Evolutionary conservation across 2,329 filamentous ascomycete genomes (phyloP).

Genomic region (Westerdykella ornata): DNA sequence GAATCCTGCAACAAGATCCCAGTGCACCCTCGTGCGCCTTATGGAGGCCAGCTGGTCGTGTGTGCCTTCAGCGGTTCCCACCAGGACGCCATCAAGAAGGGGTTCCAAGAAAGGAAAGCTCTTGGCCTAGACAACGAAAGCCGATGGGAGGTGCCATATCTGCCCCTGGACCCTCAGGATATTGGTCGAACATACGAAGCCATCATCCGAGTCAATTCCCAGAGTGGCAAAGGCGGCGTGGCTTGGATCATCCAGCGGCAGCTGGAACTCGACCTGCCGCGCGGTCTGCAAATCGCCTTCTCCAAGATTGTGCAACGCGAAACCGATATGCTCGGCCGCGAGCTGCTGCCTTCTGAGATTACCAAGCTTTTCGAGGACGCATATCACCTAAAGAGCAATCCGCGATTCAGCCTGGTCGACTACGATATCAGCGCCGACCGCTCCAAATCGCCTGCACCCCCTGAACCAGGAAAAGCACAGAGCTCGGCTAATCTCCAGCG

Average conservation of each 20-base stretch:
- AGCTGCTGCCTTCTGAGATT: constrained; percentile 79
- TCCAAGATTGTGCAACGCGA: constrained; percentile 76
- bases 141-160: constrained; percentile 80
- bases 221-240: constrained; percentile 88
- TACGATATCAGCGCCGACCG: constrained; percentile 87
- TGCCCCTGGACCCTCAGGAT: constrained; percentile 86
- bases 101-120: constrained; percentile 63
- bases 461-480: constrained; percentile 61
- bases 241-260: constrained; percentile 90
- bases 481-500: constrained; percentile 73
- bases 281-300: constrained; percentile 87
- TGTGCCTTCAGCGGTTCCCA: constrained; percentile 88
- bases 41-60: constrained; percentile 85
- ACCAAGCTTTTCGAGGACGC: constrained; percentile 79
- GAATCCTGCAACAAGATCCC: constrained; percentile 94
- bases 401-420: constrained; percentile 79
- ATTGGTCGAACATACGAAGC: constrained; percentile 97
- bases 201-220: constrained; percentile 95
- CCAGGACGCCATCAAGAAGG: constrained; percentile 94
- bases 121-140: constrained; percentile 55
- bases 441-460: constrained; percentile 64
- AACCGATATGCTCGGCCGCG: constrained; percentile 73
- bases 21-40: constrained; percentile 81
- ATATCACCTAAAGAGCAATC: constrained; percentile 77
- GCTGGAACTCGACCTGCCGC: constrained; percentile 84